Evolutionary conservation across 75 land plant genomes (phyloP).

Genomic region (Pinus tabuliformis): DNA sequence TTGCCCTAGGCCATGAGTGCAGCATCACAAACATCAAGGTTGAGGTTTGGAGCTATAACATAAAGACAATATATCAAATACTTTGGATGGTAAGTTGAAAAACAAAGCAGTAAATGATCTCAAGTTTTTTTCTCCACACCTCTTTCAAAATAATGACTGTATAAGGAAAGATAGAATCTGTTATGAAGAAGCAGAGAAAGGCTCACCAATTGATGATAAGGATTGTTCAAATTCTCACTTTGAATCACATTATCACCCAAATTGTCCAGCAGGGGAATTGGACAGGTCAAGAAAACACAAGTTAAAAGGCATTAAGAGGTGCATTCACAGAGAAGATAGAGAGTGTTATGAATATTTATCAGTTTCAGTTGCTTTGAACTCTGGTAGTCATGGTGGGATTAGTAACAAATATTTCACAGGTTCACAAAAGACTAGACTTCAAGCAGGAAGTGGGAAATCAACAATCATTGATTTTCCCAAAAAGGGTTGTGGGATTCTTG

Average conservation of each 20-base stretch:
- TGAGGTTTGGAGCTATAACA: too few relatives aligned
- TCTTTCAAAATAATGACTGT: constrained; percentile 11
- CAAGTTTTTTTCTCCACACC: constrained; percentile 6
- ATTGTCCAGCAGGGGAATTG: background rate
- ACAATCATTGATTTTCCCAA: constrained; percentile 42
- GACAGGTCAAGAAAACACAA: constrained; percentile 21
- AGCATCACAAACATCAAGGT: too few relatives aligned
- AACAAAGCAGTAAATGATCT: background rate
- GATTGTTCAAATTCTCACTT: background rate
- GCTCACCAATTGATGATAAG: constrained; percentile 4
- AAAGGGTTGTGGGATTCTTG: constrained; percentile 84
- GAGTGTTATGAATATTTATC: constrained; percentile 19
- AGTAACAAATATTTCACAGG: constrained; percentile 4
- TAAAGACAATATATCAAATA: background rate
- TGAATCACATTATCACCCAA: background rate
- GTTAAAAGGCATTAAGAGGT: constrained; percentile 23
- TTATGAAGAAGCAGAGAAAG: constrained; percentile 15
- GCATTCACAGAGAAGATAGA: constrained; percentile 11
- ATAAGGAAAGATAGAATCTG: constrained; percentile 4
- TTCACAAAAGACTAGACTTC: constrained; percentile 1
- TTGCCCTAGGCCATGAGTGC: too few relatives aligned
- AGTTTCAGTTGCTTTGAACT: constrained; percentile 42
- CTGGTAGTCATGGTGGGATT: constrained; percentile 21
- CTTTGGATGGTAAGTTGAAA: background rate
- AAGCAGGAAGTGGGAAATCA: constrained; percentile 25